Evolutionary conservation across 768 basidiomycete genomes (phyloP).

Genomic region (Serendipita sp.): DNA sequence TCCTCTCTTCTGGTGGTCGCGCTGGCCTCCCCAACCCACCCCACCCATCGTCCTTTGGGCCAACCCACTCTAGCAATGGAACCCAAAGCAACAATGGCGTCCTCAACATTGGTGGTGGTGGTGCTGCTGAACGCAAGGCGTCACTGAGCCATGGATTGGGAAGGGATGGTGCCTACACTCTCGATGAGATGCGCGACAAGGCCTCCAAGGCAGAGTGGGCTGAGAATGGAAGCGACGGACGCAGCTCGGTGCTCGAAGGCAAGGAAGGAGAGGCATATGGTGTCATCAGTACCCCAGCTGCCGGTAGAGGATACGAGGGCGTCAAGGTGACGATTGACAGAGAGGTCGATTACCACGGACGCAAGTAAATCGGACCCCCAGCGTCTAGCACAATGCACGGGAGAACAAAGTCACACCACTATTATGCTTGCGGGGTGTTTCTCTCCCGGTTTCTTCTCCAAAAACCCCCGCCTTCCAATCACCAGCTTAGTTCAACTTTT

Average conservation of each 20-base stretch:
- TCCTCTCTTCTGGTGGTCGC: slow-evolving; percentile 20
- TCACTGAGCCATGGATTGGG: not conserved
- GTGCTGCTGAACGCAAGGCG: slow-evolving; percentile 11
- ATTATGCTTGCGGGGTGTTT: too few species aligned
- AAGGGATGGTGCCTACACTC: slow-evolving; percentile 15
- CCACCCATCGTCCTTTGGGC: slow-evolving; percentile 5
- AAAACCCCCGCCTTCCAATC: too few species aligned
- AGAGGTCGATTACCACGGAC: slow-evolving; percentile 30
- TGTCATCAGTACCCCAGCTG: slow-evolving; percentile 6
- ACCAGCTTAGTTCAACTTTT: too few species aligned
- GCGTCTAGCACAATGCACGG: too few species aligned
- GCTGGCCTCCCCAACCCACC: slow-evolving; percentile 13
- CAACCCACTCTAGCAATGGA: not conserved
- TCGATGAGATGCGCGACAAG: slow-evolving; percentile 19
- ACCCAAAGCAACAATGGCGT: not conserved
- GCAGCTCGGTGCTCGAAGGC: slow-evolving; percentile 13
- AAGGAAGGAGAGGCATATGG: slow-evolving; percentile 10
- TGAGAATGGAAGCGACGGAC: slow-evolving; percentile 14
- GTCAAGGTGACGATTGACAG: slow-evolving; percentile 44
- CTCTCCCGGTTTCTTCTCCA: too few species aligned
- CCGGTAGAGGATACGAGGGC: slow-evolving; percentile 19
- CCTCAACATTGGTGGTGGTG: slow-evolving; percentile 11
- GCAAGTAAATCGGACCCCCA: not conserved
- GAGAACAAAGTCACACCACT: too few species aligned
- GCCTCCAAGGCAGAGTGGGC: slow-evolving; percentile 18